Evolutionary conservation across 1,139 yeast genomes (phyloP), one percentile per base, ranked within the genome.

Genomic region (Geotrichum histeridarum): DNA sequence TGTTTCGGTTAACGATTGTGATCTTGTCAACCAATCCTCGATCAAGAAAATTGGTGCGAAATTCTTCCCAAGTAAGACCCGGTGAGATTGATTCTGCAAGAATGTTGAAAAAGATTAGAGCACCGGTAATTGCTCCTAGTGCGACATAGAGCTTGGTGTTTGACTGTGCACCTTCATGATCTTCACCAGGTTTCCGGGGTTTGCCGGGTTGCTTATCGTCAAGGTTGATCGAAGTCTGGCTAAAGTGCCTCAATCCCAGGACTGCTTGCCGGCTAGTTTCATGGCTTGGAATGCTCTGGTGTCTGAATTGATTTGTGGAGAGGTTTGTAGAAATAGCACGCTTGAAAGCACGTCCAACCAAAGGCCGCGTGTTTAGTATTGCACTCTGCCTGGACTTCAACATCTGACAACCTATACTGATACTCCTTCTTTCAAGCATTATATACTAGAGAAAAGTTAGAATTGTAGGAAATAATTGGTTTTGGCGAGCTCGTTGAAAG

Each of bases 11-110:
- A 42, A 91, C 81, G 31, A 93, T 94, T 12, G 78, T 77, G 52
- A 91, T 77, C 59, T 81, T 81, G 54, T 85, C 82, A 15, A 93
- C 98, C 50, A 87, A 74, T 1, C 96, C 96, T 61, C 82, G 83
- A 61, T 88, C 95, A 44, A 93, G 76, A 67, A 84, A 91, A 58
- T 82, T 81, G 17, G 84, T 78, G 61, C 89, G 85, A 74, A 93
- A 91, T 69, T 89, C 96, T 70, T 93, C 98, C 80, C 90, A 89
- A 0, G 96, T 85, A 55, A 91, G 73, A 57, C 67, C 70, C 38
- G 64, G 59, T 42, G 50, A 31, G 8, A 44, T 30, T 2, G 54
- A 46, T 38, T 46, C 54, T 12, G 47, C 43, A 8, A 32, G 30
- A 22, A 50, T 17, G 44, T 55, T 53, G 33, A 53, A 11, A 9